Evolutionary conservation across 164 flowering plant species (phyloP), one percentile per base, ranked within the genome.

Genomic region (Piper betle): DNA sequence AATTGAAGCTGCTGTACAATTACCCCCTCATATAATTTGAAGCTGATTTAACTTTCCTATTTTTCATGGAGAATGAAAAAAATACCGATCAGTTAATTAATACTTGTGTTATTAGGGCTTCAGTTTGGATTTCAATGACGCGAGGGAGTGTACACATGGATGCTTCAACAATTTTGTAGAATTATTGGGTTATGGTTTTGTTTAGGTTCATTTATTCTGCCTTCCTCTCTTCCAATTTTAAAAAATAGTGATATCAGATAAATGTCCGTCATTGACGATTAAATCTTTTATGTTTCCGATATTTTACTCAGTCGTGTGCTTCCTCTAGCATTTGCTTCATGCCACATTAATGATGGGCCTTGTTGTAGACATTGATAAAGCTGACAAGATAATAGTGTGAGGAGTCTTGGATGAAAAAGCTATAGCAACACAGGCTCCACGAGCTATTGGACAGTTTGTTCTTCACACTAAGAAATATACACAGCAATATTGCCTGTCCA

Each of bases 401-500:
- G 99, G 97, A 53, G 96, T 93, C 10, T 78, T 93, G 78, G 99
- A 93, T 82, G 97, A 93, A 75, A 93, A 90, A 81, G 97, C 99
- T 66, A 97, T 97, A 65, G 99, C 99, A 68, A 93, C 95, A 55
- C 98, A 93, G 79, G n/a, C n/a, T n/a, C n/a, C n/a, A n/a, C n/a
- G n/a, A n/a, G 97, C 97, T 58, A 82, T 93, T 74, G 96, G 98
- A 60, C 68, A 86, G 60, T 90, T 90, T 79, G 90, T 96, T 4
- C 73, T 79, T 62, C 99, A 93, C 62, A 79, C 96, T 19, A 93
- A 81, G 74, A 71, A 72, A 63, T 93, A 69, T 80, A 90, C 89
- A 54, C 99, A 89, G 99, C 90, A 88, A 88, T 94, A 93, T 80
- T 74, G 64, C 37, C 19, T 46, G 50, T 52, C 43, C 43, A 4